Conservation (phyloP, 257 asterid species). For the Solanum virginianum region DNA sequence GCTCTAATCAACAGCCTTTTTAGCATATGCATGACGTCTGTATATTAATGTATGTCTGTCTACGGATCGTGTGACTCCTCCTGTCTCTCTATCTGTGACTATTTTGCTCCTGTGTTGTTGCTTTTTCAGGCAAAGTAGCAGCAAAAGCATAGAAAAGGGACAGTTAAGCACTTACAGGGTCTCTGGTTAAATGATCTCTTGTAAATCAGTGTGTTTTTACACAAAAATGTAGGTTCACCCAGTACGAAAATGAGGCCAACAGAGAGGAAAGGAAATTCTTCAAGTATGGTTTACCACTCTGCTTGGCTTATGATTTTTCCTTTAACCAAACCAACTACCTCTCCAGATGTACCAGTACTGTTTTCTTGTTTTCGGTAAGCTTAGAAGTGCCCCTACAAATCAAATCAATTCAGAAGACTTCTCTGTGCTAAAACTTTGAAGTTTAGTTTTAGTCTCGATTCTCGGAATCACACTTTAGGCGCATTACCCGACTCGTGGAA, state of each 20-base stretch:
- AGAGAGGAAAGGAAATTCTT: not conserved
- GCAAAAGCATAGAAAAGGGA: too few species aligned
- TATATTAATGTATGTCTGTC: too few species aligned
- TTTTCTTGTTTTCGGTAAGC: not conserved
- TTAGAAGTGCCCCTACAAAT: not conserved
- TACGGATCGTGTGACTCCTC: too few species aligned
- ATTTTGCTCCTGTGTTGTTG: too few species aligned
- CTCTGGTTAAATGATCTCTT: too few species aligned
- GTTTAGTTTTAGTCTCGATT: not conserved
- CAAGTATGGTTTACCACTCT: not conserved
- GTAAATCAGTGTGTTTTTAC: not conserved
- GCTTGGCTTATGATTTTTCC: not conserved
- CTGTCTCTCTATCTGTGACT: too few species aligned
- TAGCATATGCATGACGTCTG: too few species aligned
- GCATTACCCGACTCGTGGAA: not conserved
- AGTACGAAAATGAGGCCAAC: not conserved
- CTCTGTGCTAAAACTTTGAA: not conserved
- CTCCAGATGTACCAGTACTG: not conserved
- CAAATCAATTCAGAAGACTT: not conserved
- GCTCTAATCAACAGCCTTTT: too few species aligned
- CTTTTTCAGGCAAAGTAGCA: too few species aligned
- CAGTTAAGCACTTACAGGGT: too few species aligned
- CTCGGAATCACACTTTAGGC: not conserved
- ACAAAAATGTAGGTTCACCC: not conserved
- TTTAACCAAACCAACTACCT: not conserved